Evolutionary conservation across 495 filamentous ascomycete species (phyloP), one percentile per base, ranked within the genome.

Genomic region (Daldinia caldariorum): DNA sequence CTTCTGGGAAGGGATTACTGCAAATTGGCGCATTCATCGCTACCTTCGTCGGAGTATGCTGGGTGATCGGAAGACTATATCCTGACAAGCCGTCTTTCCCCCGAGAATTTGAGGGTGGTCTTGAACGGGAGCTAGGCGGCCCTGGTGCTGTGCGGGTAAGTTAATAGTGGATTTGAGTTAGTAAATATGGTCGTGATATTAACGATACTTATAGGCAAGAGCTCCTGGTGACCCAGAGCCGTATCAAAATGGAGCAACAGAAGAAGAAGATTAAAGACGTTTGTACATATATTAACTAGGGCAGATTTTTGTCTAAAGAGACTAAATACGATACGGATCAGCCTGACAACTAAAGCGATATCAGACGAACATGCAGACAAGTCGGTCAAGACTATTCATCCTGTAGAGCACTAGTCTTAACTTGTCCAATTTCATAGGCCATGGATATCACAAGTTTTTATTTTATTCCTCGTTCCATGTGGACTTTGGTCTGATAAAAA

Each of bases 91-190:
- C 88, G 31, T 87, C 89, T 50, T 89, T 83, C 70, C 92, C 92
- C 3, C 88, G 90, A 61, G 91, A 91, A 66, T 99, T 91, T 74
- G 89, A 90, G 62, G 91, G 86, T 63, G 96, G 96, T 29, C 78
- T 99, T 63, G 89, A 94, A 78, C 85, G 85, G 67, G 96, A 97
- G 72, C 82, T 99, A 55, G 96, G 95, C 54, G 95, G 95, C 20
- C 60, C 80, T 26, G 80, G 80, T 66, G 84, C 83, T 31, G 6
- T 82, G 3, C 77, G 83, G 69, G 85, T 84, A 75, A 78, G 85
- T 81, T 34, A 51, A 73, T 66, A 51, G 67, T 12, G n/a, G 18
- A 61, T 16, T 16, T 41, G 51, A 63, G 49, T 41, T n/a, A 34
- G 22, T 54, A 31, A 54, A 16, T 18, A 53, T 8, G 16, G n/a